Evolutionary conservation across 495 filamentous ascomycete genomes (phyloP).

Genomic region (Amorphotheca resinae): DNA sequence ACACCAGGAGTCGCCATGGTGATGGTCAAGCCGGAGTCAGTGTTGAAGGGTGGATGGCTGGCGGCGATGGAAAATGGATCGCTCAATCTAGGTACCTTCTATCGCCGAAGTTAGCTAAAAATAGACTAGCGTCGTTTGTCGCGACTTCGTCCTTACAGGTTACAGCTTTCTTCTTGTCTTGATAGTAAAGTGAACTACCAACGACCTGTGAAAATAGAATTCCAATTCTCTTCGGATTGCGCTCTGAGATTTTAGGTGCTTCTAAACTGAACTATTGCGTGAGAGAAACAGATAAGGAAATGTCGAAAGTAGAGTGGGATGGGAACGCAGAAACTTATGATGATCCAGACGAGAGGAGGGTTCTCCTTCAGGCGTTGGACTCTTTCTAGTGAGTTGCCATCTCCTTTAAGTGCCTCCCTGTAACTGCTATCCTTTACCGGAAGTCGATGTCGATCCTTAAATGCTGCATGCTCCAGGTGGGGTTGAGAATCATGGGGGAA

Average conservation of each 20-base stretch:
- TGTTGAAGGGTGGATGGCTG: not conserved
- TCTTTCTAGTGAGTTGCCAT: conserved; percentile 63
- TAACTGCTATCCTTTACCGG: too few species aligned
- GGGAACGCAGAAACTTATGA: conserved; percentile 27
- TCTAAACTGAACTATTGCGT: not conserved
- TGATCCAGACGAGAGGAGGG: conserved; percentile 62
- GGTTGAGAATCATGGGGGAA: too few species aligned
- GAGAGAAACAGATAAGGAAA: not conserved
- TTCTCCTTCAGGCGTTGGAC: conserved; percentile 66
- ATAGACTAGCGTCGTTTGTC: too few species aligned
- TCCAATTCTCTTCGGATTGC: too few species aligned
- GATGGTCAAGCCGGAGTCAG: conserved; percentile 2
- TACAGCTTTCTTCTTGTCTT: too few species aligned
- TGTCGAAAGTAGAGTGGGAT: conserved; percentile 10
- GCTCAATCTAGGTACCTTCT: too few species aligned
- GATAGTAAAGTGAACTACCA: too few species aligned
- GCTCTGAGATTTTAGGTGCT: not conserved
- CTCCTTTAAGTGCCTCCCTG: not conserved
- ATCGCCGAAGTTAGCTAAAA: too few species aligned
- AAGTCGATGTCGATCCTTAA: too few species aligned
- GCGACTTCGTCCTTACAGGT: too few species aligned
- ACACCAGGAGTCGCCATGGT: conserved; percentile 14
- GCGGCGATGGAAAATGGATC: not conserved
- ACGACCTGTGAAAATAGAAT: too few species aligned
- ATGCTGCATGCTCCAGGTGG: too few species aligned